A percentile compares a stretch with the other conserved stretches of the same genome.
Evolutionary conservation across 257 asterid genomes (phyloP).

Genomic region (Eucommia ulmoides): DNA sequence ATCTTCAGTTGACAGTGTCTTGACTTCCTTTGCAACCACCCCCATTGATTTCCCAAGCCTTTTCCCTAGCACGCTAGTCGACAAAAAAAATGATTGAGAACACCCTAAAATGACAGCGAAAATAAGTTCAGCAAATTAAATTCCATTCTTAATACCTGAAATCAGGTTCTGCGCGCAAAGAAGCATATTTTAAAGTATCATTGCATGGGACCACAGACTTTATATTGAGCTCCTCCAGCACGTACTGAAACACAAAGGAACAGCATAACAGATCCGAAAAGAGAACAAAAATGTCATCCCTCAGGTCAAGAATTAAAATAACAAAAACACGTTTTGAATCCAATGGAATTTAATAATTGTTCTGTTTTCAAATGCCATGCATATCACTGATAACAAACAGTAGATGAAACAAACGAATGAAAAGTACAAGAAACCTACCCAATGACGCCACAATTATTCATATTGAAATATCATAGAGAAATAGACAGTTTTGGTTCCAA

Average conservation of each 20-base stretch:
- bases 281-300: background rate
- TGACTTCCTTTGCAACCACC: conserved; percentile 60
- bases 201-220: conserved; percentile 68
- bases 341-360: too few relatives aligned
- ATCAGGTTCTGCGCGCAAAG: conserved; percentile 93
- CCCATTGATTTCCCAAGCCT: conserved; percentile 92
- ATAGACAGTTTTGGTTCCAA: too few relatives aligned
- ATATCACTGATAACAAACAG: too few relatives aligned
- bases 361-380: too few relatives aligned
- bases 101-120: background rate
- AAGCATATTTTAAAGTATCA: conserved; percentile 75
- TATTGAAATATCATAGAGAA: too few relatives aligned
- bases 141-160: conserved; percentile 29
- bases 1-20: conserved; percentile 70
- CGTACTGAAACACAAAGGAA: conserved; percentile 25
- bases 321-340: background rate
- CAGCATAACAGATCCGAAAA: background rate
- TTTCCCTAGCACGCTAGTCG: conserved; percentile 64
- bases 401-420: too few relatives aligned
- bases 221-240: conserved; percentile 90
- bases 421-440: too few relatives aligned
- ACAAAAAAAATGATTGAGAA: conserved; percentile 5
- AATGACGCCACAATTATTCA: too few relatives aligned
- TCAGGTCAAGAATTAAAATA: background rate
- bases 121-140: background rate